A percentile compares a stretch with the other conserved stretches of the same genome.
These are phyloP conservation scores for Grigorovia yakushimaensis DNA, from an alignment of 805 yeast genomes.

Conservation along the genomic window DNA sequence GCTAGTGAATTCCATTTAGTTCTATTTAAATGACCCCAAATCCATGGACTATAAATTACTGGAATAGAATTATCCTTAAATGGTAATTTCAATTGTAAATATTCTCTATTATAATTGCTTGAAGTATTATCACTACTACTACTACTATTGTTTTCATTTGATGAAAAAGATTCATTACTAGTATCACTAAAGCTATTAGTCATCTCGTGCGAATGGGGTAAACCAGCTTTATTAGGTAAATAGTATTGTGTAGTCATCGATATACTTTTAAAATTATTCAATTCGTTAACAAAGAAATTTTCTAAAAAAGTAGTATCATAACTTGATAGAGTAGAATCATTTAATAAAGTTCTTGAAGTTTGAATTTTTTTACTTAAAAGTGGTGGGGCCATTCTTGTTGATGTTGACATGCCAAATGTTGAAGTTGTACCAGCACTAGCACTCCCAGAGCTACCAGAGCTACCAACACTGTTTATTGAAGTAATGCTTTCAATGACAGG, in stretches of 20 bases:
- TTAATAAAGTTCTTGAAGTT: not conserved
- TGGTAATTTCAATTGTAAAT: conserved; percentile 19
- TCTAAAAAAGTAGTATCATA: conserved; percentile 21
- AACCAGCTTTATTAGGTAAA: conserved; percentile 3
- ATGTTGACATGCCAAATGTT: not conserved
- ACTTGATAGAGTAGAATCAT: not conserved
- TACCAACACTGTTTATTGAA: not conserved
- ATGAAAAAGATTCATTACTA: not conserved
- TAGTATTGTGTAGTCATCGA: conserved; percentile 19
- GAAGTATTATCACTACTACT: not conserved
- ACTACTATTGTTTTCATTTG: not conserved
- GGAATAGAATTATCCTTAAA: conserved; percentile 21
- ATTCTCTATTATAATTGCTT: conserved; percentile 15
- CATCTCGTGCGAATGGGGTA: not conserved
- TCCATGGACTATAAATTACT: conserved; percentile 19
- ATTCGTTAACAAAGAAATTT: conserved; percentile 13
- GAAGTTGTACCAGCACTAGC: not conserved
- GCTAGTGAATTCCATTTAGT: conserved; percentile 23
- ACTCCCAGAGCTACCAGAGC: not conserved
- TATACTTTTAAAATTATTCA: conserved; percentile 20
- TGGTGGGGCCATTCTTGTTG: conserved; percentile 2
- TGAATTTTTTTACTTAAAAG: not conserved
- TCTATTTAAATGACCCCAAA: conserved; percentile 19
- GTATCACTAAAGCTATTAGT: not conserved
- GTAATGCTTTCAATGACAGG: not conserved